A percentile compares a stretch with the other conserved stretches of the same genome.
Evolutionary conservation across 2,329 filamentous ascomycete genomes (phyloP).

Genomic region (Alternaria burnsii): DNA sequence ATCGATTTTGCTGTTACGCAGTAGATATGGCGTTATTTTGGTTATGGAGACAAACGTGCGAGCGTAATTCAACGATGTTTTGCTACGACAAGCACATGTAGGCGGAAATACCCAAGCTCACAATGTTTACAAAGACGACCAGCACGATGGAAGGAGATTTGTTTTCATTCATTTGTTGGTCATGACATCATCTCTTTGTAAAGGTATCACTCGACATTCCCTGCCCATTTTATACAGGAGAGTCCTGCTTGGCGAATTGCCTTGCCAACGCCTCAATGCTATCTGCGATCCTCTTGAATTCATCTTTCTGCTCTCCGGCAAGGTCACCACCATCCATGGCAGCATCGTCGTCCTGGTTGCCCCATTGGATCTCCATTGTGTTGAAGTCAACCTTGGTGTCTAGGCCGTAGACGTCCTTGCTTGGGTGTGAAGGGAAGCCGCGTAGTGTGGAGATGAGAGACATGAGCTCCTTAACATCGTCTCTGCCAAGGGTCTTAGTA

Average conservation of each 20-base stretch:
- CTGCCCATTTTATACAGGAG: slow-evolving; percentile 35
- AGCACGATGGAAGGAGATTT: not conserved
- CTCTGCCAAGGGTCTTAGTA: slow-evolving; percentile 29
- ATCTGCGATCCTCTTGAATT: slow-evolving; percentile 54
- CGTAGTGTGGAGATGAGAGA: slow-evolving; percentile 49
- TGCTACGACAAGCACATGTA: not conserved
- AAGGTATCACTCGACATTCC: not conserved
- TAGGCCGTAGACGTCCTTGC: slow-evolving; percentile 52
- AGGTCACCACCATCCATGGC: slow-evolving; percentile 45
- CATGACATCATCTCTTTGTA: not conserved
- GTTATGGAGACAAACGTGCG: not conserved
- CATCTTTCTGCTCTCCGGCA: slow-evolving; percentile 53
- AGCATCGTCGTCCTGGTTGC: slow-evolving; percentile 51
- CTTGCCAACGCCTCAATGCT: slow-evolving; percentile 54
- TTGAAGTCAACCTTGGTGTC: slow-evolving; percentile 53
- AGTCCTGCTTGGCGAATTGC: slow-evolving; percentile 53
- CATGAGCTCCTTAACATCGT: slow-evolving; percentile 54
- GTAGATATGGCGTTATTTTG: not conserved
- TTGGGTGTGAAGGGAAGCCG: slow-evolving; percentile 51
- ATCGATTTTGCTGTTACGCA: not conserved
- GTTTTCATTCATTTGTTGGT: not conserved
- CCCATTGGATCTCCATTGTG: slow-evolving; percentile 56
- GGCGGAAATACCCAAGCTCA: not conserved
- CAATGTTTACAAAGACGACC: not conserved
- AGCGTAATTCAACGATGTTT: not conserved